phyloP scores from a whole-genome alignment of 805 yeast species.

The Zygotorulaspora danielsina region DNA sequence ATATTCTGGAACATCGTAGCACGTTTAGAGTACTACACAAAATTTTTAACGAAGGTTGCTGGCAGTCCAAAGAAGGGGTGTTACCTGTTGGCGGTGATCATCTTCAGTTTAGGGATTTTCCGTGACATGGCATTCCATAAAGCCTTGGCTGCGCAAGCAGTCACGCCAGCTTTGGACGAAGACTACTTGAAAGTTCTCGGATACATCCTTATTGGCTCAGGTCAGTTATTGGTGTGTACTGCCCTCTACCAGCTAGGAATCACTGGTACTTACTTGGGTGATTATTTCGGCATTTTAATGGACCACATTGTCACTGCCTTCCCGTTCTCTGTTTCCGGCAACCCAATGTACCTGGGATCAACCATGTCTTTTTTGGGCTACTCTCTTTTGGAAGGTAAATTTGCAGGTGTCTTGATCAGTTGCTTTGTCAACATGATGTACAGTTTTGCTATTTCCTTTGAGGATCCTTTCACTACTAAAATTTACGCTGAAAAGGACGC shows the following conservation, averaged over 20 bases:
- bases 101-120: constrained; percentile 77
- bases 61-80: constrained; percentile 75
- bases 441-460: constrained; percentile 75
- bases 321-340: constrained; percentile 86
- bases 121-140: constrained; percentile 72
- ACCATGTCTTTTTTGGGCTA: constrained; percentile 86
- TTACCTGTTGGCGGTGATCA: constrained; percentile 74
- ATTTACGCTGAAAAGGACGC: constrained; percentile 75
- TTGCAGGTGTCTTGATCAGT: constrained; percentile 78
- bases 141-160: constrained; percentile 70
- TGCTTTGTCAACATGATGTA: constrained; percentile 77
- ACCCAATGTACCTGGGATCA: constrained; percentile 97
- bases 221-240: constrained; percentile 73
- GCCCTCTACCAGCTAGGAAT: constrained; percentile 93
- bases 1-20: constrained; percentile 94
- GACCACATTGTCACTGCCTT: constrained; percentile 82
- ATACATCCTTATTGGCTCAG: constrained; percentile 51
- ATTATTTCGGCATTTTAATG: constrained; percentile 95
- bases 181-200: constrained; percentile 49
- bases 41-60: constrained; percentile 67
- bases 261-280: constrained; percentile 95
- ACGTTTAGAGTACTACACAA: constrained; percentile 74
- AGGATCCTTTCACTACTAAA: constrained; percentile 92
- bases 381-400: constrained; percentile 81
- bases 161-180: constrained; percentile 49